Conservation (phyloP, 1,284 basidiomycete species). For the Athelia sp. region DNA sequence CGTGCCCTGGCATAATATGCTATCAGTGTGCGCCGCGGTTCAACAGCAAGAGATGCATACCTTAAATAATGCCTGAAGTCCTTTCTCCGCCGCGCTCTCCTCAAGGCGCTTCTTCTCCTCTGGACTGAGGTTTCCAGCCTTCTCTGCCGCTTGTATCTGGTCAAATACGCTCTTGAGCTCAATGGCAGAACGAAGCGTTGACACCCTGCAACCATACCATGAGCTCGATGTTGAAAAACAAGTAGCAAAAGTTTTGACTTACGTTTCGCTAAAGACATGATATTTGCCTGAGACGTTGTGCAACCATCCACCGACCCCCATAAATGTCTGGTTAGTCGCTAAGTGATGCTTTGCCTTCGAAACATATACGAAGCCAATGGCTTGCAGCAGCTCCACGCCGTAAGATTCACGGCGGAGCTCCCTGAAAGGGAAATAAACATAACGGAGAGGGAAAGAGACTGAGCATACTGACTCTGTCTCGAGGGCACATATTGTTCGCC, state of each 20-base stretch:
- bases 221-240: slow-evolving; percentile 7
- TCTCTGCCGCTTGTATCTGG: slow-evolving; percentile 89
- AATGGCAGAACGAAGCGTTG: slow-evolving; percentile 82
- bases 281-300: slow-evolving; percentile 94
- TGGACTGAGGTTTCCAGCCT: slow-evolving; percentile 77
- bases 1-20: slow-evolving; percentile 58
- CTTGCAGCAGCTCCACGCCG: slow-evolving; percentile 87
- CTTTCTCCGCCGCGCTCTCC: slow-evolving; percentile 96
- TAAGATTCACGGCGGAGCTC: slow-evolving; percentile 90
- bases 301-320: slow-evolving; percentile 88
- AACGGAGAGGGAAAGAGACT: background rate
- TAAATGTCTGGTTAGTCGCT: slow-evolving; percentile 73
- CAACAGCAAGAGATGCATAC: slow-evolving; percentile 28
- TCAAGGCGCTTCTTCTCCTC: slow-evolving; percentile 90
- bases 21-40: background rate
- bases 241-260: slow-evolving; percentile 25
- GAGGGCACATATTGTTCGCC: slow-evolving; percentile 73
- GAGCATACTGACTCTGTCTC: slow-evolving; percentile 70
- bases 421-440: slow-evolving; percentile 27
- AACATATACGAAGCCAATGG: slow-evolving; percentile 88
- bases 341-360: slow-evolving; percentile 80
- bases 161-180: slow-evolving; percentile 96
- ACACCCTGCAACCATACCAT: slow-evolving; percentile 54
- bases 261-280: slow-evolving; percentile 92
- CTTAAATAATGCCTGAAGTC: slow-evolving; percentile 90